Conservation (phyloP, 306 rosid genomes). For the Citrullus colocynthis region DNA sequence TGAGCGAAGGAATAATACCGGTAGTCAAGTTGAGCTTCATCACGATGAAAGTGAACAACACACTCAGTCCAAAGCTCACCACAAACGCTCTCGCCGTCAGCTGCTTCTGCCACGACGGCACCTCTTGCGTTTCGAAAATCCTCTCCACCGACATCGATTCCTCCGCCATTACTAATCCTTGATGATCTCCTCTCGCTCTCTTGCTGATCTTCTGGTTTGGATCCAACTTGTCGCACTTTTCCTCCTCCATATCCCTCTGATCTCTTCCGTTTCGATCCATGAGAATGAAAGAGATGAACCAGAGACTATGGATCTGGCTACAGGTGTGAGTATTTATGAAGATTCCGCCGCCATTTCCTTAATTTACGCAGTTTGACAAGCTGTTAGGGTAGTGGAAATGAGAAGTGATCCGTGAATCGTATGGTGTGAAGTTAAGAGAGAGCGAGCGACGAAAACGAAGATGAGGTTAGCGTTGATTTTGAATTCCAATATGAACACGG, state of each 20-base stretch:
- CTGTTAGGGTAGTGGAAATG: background rate
- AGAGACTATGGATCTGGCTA: background rate
- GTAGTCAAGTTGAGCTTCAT: constrained; percentile 11
- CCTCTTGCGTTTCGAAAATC: background rate
- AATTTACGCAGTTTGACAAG: background rate
- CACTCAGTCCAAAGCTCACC: constrained; percentile 7
- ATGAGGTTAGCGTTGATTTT: background rate
- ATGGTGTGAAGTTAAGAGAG: background rate
- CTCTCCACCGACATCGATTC: constrained; percentile 1
- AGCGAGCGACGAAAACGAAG: background rate
- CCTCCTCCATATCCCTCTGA: background rate
- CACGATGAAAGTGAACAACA: constrained; percentile 10
- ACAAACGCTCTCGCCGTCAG: constrained; percentile 9
- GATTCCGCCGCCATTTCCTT: background rate
- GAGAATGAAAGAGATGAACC: background rate
- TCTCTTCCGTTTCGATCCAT: constrained; percentile 3
- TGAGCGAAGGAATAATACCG: constrained; percentile 10
- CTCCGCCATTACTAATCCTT: background rate
- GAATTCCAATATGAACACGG: background rate
- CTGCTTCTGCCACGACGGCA: constrained; percentile 9
- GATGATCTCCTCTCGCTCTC: background rate
- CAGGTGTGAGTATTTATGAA: background rate
- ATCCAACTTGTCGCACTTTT: background rate
- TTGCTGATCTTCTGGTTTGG: constrained; percentile 1
- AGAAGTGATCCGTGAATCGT: background rate